Base-by-base conservation (phyloP, 2,329 filamentous ascomycete species). In the Colletotrichum orchidophilum region DNA sequence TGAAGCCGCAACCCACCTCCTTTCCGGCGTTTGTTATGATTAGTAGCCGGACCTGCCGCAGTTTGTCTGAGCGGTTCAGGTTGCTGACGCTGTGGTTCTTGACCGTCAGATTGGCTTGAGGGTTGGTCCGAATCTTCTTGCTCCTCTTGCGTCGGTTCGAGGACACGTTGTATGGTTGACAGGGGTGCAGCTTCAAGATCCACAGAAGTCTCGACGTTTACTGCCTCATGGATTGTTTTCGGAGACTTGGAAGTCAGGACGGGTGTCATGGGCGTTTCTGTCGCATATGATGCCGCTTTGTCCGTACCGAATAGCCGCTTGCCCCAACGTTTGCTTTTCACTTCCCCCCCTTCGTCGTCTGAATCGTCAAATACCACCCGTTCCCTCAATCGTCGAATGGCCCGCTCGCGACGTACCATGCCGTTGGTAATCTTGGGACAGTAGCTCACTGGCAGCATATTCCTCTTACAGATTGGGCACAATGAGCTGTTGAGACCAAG, bases 391-490 rank as follows among this genome's bases (percentile, higher is more conserved):
- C 87, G 85, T 31, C 92, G 84, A 13, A 94, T 83, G 27, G 92
- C 88, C 18, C 93, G 87, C 81, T 97, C 95, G 49, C 93, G 89
- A 24, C 93, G 91, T 6, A 97, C 95, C 93, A 97, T 97, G 18
- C 88, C 87, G 75, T 97, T 96, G 5, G 94, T 97, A 52, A 97
- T 91, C 21, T 86, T 86, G 0, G 92, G 91, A 66, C 90, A 91
- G 76, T 89, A 89, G 0, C 94, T 83, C 75, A 79, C 76, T 7
- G 95, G 95, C 1, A 98, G 83, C 76, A 95, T 94, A 60, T 89
- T 93, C 72, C 92, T 89, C 80, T 97, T 98, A 85, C 96, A 99
- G 75, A 97, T 85, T 0, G 96, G 96, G 77, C 96, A 99, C 2
- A 98, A 86, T 21, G 94, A 97, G 78, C 93, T 97, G 78, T 92